Percentiles rank a stretch among this genome's conserved stretches.
phyloP scores from a whole-genome alignment of 192 early-diverging fungal species.

The Backusella luteola region DNA sequence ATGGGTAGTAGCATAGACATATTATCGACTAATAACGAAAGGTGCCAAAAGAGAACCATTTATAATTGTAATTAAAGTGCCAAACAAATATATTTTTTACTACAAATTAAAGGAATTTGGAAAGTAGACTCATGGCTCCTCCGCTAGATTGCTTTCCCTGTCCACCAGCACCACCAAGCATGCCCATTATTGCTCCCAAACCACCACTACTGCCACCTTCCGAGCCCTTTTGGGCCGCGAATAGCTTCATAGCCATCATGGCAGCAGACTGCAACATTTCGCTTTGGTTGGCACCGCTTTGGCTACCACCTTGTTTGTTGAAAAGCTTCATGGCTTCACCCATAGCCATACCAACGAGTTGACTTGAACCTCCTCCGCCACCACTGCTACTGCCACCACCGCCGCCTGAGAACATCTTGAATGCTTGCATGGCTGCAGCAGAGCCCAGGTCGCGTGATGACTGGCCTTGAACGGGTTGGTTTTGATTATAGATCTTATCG shows the following conservation, averaged over 20 bases:
- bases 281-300: conserved; percentile 18
- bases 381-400: conserved; percentile 13
- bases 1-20: neutral
- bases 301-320: conserved; percentile 19
- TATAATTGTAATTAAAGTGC: neutral
- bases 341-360: conserved; percentile 37
- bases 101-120: conserved; percentile 28
- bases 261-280: conserved; percentile 33
- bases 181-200: conserved; percentile 25
- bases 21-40: neutral
- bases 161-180: conserved; percentile 22
- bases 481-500: conserved; percentile 27
- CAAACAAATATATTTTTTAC: neutral
- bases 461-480: conserved; percentile 2
- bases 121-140: conserved; percentile 22
- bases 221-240: conserved; percentile 12
- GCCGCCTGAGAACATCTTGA: conserved; percentile 29
- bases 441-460: conserved; percentile 31
- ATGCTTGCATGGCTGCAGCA: conserved; percentile 37
- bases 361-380: conserved; percentile 10
- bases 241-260: conserved; percentile 39
- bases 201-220: conserved; percentile 21
- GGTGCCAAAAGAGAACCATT: neutral
- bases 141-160: conserved; percentile 3
- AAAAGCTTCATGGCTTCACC: conserved; percentile 38